These are phyloP conservation scores for Plasmopara halstedii DNA, from an alignment of 352 stramenopile species.

Conservation along the genomic window DNA sequence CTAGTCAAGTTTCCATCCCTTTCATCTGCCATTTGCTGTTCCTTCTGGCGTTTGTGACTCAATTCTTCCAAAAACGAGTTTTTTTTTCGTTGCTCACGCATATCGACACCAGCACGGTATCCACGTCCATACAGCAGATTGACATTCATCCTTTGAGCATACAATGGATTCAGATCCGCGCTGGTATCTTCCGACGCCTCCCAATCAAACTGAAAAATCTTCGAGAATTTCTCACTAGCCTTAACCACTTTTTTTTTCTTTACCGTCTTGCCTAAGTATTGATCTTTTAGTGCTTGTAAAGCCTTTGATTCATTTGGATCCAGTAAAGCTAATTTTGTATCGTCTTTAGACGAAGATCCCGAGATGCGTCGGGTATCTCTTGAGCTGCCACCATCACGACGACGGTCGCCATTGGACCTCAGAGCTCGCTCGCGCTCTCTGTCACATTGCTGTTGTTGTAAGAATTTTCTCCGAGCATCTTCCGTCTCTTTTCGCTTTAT, in stretches of 20 bases:
- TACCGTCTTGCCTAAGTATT: constrained; percentile 84
- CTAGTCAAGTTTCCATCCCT: constrained; percentile 48
- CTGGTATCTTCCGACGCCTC: constrained; percentile 89
- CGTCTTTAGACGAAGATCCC: constrained; percentile 8
- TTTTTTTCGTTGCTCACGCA: constrained; percentile 89
- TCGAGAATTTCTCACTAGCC: constrained; percentile 89
- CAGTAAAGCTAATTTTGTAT: constrained; percentile 12
- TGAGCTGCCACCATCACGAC: constrained; percentile 6
- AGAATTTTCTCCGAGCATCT: constrained; percentile 52
- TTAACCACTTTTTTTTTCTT: constrained; percentile 89
- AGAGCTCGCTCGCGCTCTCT: constrained; percentile 17
- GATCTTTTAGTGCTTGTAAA: constrained; percentile 77
- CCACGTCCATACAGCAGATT: constrained; percentile 89
- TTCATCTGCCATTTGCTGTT: constrained; percentile 64
- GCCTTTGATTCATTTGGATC: constrained; percentile 61
- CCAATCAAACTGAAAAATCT: constrained; percentile 94
- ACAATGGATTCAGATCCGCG: constrained; percentile 87
- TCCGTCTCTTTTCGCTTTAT: constrained; percentile 45
- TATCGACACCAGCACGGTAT: constrained; percentile 90
- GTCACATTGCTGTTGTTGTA: constrained; percentile 43
- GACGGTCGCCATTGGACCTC: constrained; percentile 11
- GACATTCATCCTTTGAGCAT: constrained; percentile 81
- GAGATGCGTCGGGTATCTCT: constrained; percentile 6
- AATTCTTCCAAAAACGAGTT: constrained; percentile 86
- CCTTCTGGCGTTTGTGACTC: constrained; percentile 79